Conservation (phyloP, 345 rosid species). For the Jatropha curcas region DNA sequence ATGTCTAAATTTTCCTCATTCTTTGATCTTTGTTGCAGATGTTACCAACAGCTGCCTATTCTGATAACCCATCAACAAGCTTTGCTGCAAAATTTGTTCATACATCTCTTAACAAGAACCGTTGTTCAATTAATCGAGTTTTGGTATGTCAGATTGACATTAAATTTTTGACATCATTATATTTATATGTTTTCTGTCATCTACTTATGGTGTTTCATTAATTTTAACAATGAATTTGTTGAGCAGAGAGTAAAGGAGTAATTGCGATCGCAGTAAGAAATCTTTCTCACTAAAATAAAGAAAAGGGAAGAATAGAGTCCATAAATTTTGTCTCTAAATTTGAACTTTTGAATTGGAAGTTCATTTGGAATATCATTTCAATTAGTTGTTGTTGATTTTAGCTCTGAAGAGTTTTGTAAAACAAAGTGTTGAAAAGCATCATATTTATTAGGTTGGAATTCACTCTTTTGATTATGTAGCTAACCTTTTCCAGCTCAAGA, state of each 20-base stretch:
- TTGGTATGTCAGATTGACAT: slow-evolving; percentile 50
- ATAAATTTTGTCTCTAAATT: neutral
- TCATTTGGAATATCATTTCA: no score
- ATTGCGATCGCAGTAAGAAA: neutral
- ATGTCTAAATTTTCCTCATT: slow-evolving; percentile 12
- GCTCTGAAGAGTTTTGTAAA: no score
- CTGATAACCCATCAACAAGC: slow-evolving; percentile 95
- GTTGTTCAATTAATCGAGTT: slow-evolving; percentile 89
- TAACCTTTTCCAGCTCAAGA: no score
- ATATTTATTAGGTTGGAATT: no score
- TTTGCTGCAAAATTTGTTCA: slow-evolving; percentile 96
- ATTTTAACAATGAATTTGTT: no score
- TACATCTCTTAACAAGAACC: slow-evolving; percentile 89
- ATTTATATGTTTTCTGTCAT: neutral
- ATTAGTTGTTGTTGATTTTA: no score
- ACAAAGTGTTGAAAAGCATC: no score
- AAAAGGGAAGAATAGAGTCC: neutral
- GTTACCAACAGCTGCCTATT: slow-evolving; percentile 83
- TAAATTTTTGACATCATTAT: neutral
- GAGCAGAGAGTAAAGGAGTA: neutral
- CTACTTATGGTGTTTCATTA: no score
- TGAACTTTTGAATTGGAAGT: neutral
- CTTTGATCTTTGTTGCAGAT: slow-evolving; percentile 51
- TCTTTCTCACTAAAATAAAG: neutral
- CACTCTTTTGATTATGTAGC: no score